A percentile compares a stretch with the other conserved stretches of the same genome.
Conservation (phyloP, 2,329 filamentous ascomycete species). For the Xylariaceae sp. region DNA sequence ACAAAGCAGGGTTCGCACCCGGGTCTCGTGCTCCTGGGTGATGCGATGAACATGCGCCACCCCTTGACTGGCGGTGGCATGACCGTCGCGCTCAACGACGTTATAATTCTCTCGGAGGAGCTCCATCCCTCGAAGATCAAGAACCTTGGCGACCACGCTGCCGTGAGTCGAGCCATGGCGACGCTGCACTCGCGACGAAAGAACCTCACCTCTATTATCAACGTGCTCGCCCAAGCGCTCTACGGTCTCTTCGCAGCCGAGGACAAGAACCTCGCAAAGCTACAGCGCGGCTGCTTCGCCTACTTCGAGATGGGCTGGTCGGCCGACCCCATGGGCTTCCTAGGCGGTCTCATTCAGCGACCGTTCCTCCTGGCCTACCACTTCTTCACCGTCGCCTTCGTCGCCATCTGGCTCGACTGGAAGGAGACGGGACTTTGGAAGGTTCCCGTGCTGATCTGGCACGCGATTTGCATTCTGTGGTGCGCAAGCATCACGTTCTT, state of each 20-base stretch:
- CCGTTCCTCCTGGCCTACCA: slow-evolving; percentile 80
- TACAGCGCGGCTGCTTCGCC: slow-evolving; percentile 85
- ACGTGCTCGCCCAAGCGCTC: slow-evolving; percentile 92
- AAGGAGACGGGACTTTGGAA: slow-evolving; percentile 49
- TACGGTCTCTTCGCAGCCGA: slow-evolving; percentile 89
- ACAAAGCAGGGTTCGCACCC: slow-evolving; percentile 61
- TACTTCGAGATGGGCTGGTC: slow-evolving; percentile 80
- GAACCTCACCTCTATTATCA: slow-evolving; percentile 77
- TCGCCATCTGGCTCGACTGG: slow-evolving; percentile 69
- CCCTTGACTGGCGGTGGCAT: slow-evolving; percentile 95
- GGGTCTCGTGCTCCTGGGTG: slow-evolving; percentile 77
- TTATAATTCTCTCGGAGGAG: slow-evolving; percentile 68
- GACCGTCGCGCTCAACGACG: slow-evolving; percentile 96
- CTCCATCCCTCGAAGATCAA: slow-evolving; percentile 66
- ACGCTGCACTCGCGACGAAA: slow-evolving; percentile 87
- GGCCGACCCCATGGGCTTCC: slow-evolving; percentile 72
- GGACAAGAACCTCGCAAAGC: slow-evolving; percentile 66
- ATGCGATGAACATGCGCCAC: slow-evolving; percentile 99
- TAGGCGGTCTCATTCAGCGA: slow-evolving; percentile 73
- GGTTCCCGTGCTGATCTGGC: slow-evolving; percentile 59
- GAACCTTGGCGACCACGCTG: slow-evolving; percentile 59
- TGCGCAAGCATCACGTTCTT: slow-evolving; percentile 78
- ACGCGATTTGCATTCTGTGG: slow-evolving; percentile 66
- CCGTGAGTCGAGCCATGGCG: slow-evolving; percentile 63
- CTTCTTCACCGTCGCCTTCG: slow-evolving; percentile 89